These are phyloP conservation scores for Diaporthe ilicicola DNA, from an alignment of 2,329 filamentous ascomycete species.

Conservation along the genomic window DNA sequence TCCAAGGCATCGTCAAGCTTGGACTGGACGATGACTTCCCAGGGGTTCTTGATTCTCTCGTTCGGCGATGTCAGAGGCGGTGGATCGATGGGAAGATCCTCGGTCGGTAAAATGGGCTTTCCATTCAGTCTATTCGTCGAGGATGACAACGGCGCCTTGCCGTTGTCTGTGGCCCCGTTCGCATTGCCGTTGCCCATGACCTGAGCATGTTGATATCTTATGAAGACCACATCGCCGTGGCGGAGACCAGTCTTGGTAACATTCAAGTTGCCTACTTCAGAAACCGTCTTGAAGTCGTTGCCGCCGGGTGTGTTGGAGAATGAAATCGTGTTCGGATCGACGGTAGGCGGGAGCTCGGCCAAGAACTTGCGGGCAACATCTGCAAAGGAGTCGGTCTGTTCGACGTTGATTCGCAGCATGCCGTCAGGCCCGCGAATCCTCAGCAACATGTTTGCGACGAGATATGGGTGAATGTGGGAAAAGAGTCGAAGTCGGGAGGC, in stretches of 20 bases:
- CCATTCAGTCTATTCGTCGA: slow-evolving; percentile 80
- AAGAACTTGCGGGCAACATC: slow-evolving; percentile 67
- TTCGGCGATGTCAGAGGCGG: slow-evolving; percentile 63
- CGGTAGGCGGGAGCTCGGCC: slow-evolving; percentile 66
- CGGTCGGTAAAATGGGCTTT: slow-evolving; percentile 73
- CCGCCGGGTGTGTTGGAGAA: slow-evolving; percentile 69
- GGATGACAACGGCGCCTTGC: slow-evolving; percentile 41
- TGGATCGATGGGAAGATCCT: slow-evolving; percentile 72
- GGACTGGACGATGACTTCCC: slow-evolving; percentile 92
- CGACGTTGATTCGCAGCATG: slow-evolving; percentile 85
- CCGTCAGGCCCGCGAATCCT: slow-evolving; percentile 92
- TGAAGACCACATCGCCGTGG: slow-evolving; percentile 90
- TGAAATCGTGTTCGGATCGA: slow-evolving; percentile 67
- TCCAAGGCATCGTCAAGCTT: slow-evolving; percentile 87
- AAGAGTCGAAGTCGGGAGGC: neutral
- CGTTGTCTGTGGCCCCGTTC: slow-evolving; percentile 44
- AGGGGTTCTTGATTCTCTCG: slow-evolving; percentile 82
- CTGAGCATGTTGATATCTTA: slow-evolving; percentile 75
- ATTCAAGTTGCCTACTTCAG: slow-evolving; percentile 64
- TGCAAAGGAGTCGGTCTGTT: slow-evolving; percentile 76
- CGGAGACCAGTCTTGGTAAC: slow-evolving; percentile 72
- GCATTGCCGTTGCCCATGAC: slow-evolving; percentile 48
- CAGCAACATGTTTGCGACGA: slow-evolving; percentile 72
- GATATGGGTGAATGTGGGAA: neutral
- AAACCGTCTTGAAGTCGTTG: slow-evolving; percentile 66